Evolutionary conservation across 2,329 filamentous ascomycete species (phyloP).

Genomic region (Nigrospora sphaerica): DNA sequence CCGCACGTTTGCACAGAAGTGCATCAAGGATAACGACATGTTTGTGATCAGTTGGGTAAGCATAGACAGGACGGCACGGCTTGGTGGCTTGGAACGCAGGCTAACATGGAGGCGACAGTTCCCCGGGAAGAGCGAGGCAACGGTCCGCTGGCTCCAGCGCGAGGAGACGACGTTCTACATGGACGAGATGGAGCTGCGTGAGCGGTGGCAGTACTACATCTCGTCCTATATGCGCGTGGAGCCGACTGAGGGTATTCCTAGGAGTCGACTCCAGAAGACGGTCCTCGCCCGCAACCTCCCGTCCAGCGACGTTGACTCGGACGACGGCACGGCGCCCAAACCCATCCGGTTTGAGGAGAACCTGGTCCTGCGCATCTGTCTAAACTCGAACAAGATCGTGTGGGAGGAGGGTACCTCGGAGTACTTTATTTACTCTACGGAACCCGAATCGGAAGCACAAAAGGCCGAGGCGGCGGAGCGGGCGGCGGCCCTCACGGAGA

Average conservation of each 20-base stretch:
- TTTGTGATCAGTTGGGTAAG: slow-evolving; percentile 89
- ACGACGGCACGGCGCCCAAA: slow-evolving; percentile 56
- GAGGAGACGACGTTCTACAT: slow-evolving; percentile 76
- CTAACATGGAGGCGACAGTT: slow-evolving; percentile 40
- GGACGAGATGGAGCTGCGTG: slow-evolving; percentile 77
- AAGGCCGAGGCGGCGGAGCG: slow-evolving; percentile 51
- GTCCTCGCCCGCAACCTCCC: slow-evolving; percentile 68
- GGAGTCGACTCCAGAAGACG: slow-evolving; percentile 58
- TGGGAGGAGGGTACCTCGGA: slow-evolving; percentile 66
- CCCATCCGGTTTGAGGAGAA: slow-evolving; percentile 58
- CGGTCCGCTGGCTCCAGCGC: slow-evolving; percentile 62
- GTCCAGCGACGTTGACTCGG: slow-evolving; percentile 51
- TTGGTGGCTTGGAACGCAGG: not conserved
- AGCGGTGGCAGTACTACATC: slow-evolving; percentile 92
- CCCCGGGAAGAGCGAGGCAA: slow-evolving; percentile 60
- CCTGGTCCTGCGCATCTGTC: slow-evolving; percentile 65
- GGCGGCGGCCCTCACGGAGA: slow-evolving; percentile 47
- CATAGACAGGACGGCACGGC: slow-evolving; percentile 13
- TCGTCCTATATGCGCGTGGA: slow-evolving; percentile 85
- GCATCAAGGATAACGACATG: slow-evolving; percentile 85
- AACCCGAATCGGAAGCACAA: slow-evolving; percentile 61
- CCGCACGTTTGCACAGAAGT: slow-evolving; percentile 85
- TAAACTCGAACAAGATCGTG: slow-evolving; percentile 73
- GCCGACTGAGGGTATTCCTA: slow-evolving; percentile 72
- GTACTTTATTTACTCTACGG: slow-evolving; percentile 65